Evolutionary conservation across 2,329 filamentous ascomycete species (phyloP).

Genomic region (Microcyclosporella mali): DNA sequence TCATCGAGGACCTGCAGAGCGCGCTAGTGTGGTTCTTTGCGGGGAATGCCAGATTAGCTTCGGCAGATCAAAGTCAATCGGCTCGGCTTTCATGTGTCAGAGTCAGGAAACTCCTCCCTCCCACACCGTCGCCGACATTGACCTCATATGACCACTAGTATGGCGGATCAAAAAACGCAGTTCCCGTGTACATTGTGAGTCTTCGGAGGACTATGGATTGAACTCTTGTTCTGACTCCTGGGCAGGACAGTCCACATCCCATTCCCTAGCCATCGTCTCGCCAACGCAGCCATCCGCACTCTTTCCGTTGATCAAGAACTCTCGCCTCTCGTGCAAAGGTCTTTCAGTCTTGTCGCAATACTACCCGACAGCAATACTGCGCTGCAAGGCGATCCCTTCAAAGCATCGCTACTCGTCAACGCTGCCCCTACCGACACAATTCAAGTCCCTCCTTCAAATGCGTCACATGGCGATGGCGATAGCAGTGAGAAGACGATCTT

Average conservation of each 20-base stretch:
- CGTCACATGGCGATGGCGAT: background rate
- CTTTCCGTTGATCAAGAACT: slow-evolving; percentile 84
- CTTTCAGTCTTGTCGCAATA: slow-evolving; percentile 51
- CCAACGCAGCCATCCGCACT: slow-evolving; percentile 65
- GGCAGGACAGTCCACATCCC: slow-evolving; percentile 67
- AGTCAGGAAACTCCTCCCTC: background rate
- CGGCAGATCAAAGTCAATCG: background rate
- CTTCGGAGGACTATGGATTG: no score
- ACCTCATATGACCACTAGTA: no score
- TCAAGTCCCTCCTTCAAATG: slow-evolving; percentile 4
- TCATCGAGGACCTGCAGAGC: background rate
- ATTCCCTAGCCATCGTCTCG: slow-evolving; percentile 73
- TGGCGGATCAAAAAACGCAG: slow-evolving; percentile 1
- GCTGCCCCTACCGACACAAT: slow-evolving; percentile 11
- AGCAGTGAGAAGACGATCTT: slow-evolving; percentile 47
- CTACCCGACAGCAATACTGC: slow-evolving; percentile 10
- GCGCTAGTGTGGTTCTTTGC: background rate
- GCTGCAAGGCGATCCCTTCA: slow-evolving; percentile 13
- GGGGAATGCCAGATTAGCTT: background rate
- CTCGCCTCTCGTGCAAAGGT: slow-evolving; percentile 71
- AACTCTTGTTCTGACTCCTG: slow-evolving; percentile 3
- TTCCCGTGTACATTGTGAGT: slow-evolving; percentile 26
- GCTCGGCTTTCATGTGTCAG: background rate
- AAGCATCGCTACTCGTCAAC: slow-evolving; percentile 18
- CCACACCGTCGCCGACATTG: no score